Base-by-base conservation (phyloP, 495 filamentous ascomycete species). In the Lophium mytilinum region DNA sequence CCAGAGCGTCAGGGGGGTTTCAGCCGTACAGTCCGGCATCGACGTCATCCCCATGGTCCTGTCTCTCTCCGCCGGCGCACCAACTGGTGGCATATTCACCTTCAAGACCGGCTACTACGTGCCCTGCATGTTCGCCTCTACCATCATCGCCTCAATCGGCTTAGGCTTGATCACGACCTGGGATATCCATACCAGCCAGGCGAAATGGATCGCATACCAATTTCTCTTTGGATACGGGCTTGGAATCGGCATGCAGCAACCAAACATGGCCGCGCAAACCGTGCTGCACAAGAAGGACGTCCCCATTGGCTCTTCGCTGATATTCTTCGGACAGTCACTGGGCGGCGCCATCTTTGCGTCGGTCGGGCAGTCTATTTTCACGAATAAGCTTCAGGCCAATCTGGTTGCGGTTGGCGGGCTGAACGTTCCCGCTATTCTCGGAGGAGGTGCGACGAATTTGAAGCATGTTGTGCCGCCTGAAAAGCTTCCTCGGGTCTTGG, bases 81-180 rank as follows among this genome's bases (percentile, higher is more conserved):
- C 94, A 12, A 19, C 81, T 1, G 70, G 77, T 0, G 89, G 90
- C n/a, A 73, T 68, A 1, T 58, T 77, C 8, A 79, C 89, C 50
- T 83, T 83, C 0, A 62, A 72, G 0, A 69, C 83, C 37, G 90
- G 90, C 3, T 90, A 93, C 71, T 94, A 93, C 73, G 80, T 82
- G 0, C 88, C 87, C 0, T 88, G 84, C 66, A 59, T 65, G 58
- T 58, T 61, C 30, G 1, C 60, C 10, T 65, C 57, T 6, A 33
- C 62, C 10, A 15, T 54, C 30, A 21, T 61, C 18, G 51, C 56
- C 39, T 36, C 61, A 11, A 37, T 65, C 36, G 65, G 61, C n/a
- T 30, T 54, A 12, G 65, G 65, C 3, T 41, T 67, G 15, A 43
- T 67, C 33, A 64, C 65, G 2, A 67, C 65, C 9, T 65, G 53